Percentiles rank a stretch among this genome's conserved stretches.
These are phyloP conservation scores for Sporothrix humicola DNA, from an alignment of 2,329 filamentous ascomycete species.

Conservation along the genomic window DNA sequence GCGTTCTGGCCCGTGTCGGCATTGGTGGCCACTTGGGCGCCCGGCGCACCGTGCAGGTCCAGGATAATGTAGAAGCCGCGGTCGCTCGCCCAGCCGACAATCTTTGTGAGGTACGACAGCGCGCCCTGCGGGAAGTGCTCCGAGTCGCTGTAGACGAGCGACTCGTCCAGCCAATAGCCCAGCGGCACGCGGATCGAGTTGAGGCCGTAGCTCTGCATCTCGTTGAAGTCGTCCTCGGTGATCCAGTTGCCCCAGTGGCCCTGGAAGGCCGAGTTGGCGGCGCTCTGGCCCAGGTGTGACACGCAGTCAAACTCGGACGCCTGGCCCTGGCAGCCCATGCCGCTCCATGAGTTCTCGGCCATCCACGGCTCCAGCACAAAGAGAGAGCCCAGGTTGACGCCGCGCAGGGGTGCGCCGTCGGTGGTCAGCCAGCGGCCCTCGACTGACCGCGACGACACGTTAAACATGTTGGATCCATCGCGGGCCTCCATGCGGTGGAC, in stretches of 20 bases:
- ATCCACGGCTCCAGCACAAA: slow-evolving; percentile 62
- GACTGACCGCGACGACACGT: slow-evolving; percentile 21
- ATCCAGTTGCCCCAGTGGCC: slow-evolving; percentile 59
- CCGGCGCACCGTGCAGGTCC: slow-evolving; percentile 58
- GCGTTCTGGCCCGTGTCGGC: slow-evolving; percentile 53
- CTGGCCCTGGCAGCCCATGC: slow-evolving; percentile 54
- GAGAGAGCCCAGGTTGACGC: slow-evolving; percentile 48
- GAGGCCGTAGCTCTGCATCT: slow-evolving; percentile 56
- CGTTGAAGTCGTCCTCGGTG: slow-evolving; percentile 53
- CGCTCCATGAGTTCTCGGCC: slow-evolving; percentile 51
- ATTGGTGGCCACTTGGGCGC: slow-evolving; percentile 52
- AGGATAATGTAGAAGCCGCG: slow-evolving; percentile 60
- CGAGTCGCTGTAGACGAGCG: slow-evolving; percentile 52
- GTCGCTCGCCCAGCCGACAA: slow-evolving; percentile 56
- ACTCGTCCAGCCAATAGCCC: slow-evolving; percentile 62
- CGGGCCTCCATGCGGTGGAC: slow-evolving; percentile 35
- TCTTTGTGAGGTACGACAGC: slow-evolving; percentile 52
- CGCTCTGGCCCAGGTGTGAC: slow-evolving; percentile 52
- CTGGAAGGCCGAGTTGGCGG: slow-evolving; percentile 54
- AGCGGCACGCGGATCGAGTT: slow-evolving; percentile 62
- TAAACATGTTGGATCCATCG: slow-evolving; percentile 36
- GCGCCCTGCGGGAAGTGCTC: slow-evolving; percentile 59
- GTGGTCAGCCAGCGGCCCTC: slow-evolving; percentile 33
- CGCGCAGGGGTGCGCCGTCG: slow-evolving; percentile 47
- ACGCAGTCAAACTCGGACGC: slow-evolving; percentile 62